Evolutionary conservation across 2,329 filamentous ascomycete species (phyloP), one percentile per base, ranked within the genome.

Genomic region (Didymella lethalis): DNA sequence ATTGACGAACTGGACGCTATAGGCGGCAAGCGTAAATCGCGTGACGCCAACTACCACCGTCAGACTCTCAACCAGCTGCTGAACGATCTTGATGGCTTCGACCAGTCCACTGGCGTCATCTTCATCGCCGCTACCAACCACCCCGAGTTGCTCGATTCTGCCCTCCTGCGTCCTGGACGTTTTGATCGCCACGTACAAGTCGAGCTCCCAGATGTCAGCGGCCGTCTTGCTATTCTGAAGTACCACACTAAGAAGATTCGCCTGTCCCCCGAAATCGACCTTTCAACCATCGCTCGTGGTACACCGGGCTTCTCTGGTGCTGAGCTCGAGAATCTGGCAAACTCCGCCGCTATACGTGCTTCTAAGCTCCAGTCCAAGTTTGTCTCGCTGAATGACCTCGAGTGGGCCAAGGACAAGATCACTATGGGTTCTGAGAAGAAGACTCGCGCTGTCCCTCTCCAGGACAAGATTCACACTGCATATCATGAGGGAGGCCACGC

Each of bases 351-450:
- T 23, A 90, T 99, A 43, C 92, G 90, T 71, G 95, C 95, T n/a
- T 96, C 92, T 71, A 92, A 95, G 76, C 85, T 91, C 66, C 95
- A 93, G 79, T 86, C 90, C 38, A 83, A 83, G 59, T 85, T 89
- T 45, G 91, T 99, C 52, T 85, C 86, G 12, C 90, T 92, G 77
- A 79, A 85, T 32, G 93, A 98, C 73, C 89, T 98, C 64, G 93
- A 97, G 68, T 99, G 94, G 93, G 95, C 95, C 57, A 98, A 96
- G 79, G 95, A 99, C 81, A 95, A 95, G 80, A 91, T 99, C 53
- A 90, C 97, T 77, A 97, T 99, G 92, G 95, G 95, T 36, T 91
- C 94, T 2, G 95, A 99, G 80, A 88, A 90, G 74, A 91, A 89
- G 76, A 96, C 90, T 67, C 92, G 94, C 79, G 86, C 97, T 55